Evolutionary conservation across 345 rosid genomes (phyloP), one percentile per base, ranked within the genome.

Genomic region (Hypericum perforatum): DNA sequence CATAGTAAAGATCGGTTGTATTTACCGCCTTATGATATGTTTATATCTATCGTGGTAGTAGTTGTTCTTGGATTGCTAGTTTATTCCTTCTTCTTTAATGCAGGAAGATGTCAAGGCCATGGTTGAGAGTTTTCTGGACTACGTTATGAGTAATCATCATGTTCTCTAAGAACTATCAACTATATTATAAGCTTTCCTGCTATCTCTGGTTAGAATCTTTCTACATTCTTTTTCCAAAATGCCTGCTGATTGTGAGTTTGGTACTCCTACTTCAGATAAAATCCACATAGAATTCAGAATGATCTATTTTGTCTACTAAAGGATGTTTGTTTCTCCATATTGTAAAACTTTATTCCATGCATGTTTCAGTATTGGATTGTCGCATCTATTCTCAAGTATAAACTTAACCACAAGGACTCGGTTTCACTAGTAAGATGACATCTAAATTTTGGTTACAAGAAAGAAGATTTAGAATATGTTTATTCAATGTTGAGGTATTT

Each of bases 281-380:
- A 43, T 11, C 40, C 42, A 6, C 9, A 13, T 13, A 13, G 15
- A n/a, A 22, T 32, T 29, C 14, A 6, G 55, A 15, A 5, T 9
- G 16, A 41, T 11, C 36, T 14, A 16, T 41, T 42, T 39, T 45
- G 8, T 22, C 32, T 22, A 22, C 4, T 22, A 4, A 22, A 22
- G 32, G 32, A 22, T 22, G 32, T 22, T 22, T 22, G 32, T 22
- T 22, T 22, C 32, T 22, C 32, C 32, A 22, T 22, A 22, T 22
- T 22, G 32, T 22, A 22, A 22, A 22, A 22, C 32, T 22, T 22
- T 22, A 22, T 13, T 13, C 4, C 58, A 16, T 63, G 36, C 45
- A 47, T 42, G 65, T 72, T 69, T 61, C 75, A 92, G 99, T 82
- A 84, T 67, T 86, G 99, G 97, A 83, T 68, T 58, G 83, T 89